A percentile compares a stretch with the other conserved stretches of the same genome.
These are phyloP conservation scores for Eruca vesicaria DNA, from an alignment of 441 rosid species.

Conservation along the genomic window DNA sequence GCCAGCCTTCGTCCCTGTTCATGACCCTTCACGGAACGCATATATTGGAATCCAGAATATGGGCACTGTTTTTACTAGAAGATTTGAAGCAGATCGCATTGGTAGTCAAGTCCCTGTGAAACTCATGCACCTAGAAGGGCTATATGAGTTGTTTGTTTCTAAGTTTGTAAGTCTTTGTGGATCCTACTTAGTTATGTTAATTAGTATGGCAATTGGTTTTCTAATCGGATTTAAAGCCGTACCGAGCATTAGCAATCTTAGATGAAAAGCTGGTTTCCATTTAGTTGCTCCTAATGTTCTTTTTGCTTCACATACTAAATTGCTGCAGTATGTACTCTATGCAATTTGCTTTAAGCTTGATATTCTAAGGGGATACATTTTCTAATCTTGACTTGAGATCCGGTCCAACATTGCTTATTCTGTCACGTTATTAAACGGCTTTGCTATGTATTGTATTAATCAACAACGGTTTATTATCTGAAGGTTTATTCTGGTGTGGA, in stretches of 20 bases:
- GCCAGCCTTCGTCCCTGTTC: slow-evolving; percentile 99
- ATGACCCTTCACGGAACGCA: slow-evolving; percentile 92
- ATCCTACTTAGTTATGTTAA: slow-evolving; percentile 13
- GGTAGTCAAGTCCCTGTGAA: slow-evolving; percentile 97
- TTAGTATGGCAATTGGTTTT: slow-evolving; percentile 1
- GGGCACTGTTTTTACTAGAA: slow-evolving; percentile 92
- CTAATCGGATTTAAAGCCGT: slow-evolving; percentile 2
- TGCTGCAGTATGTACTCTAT: slow-evolving; percentile 6
- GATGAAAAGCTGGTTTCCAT: slow-evolving; percentile 17
- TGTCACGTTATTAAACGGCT: neutral
- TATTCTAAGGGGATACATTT: neutral
- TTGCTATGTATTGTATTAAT: slow-evolving; percentile 19
- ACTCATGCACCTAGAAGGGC: slow-evolving; percentile 97
- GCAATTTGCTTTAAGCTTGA: slow-evolving; percentile 5
- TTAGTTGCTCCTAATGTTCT: neutral
- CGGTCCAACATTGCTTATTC: neutral
- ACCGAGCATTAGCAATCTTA: slow-evolving; percentile 5
- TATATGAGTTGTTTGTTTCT: slow-evolving; percentile 90
- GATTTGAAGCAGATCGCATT: slow-evolving; percentile 93
- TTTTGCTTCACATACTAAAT: neutral
- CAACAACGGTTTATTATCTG: slow-evolving; percentile 32
- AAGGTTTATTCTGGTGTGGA: slow-evolving; percentile 86
- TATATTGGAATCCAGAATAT: slow-evolving; percentile 92
- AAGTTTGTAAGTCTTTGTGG: slow-evolving; percentile 76
- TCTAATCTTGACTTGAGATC: slow-evolving; percentile 11